These are phyloP conservation scores for Phytophthora fragariaefolia DNA, from an alignment of 352 stramenopile genomes.

Conservation along the genomic window DNA sequence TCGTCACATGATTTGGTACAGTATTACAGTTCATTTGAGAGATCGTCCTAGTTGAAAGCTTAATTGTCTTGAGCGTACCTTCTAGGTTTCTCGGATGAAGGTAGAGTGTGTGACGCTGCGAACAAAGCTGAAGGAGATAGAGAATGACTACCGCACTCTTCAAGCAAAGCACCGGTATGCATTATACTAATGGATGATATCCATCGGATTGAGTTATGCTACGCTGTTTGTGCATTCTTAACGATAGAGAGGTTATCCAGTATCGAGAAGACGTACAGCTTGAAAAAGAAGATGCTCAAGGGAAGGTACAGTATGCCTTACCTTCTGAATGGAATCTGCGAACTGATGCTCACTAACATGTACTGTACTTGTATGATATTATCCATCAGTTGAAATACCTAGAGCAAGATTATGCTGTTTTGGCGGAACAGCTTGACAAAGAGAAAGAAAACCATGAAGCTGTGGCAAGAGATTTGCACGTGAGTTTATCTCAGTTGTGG, in stretches of 20 bases:
- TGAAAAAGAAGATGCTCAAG: slow-evolving; percentile 67
- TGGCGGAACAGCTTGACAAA: slow-evolving; percentile 64
- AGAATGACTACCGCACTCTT: slow-evolving; percentile 78
- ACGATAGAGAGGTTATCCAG: slow-evolving; percentile 66
- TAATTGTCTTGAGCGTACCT: slow-evolving; percentile 1
- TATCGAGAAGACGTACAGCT: slow-evolving; percentile 75
- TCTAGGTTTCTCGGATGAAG: slow-evolving; percentile 70
- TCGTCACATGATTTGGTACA: slow-evolving; percentile 70
- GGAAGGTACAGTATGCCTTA: slow-evolving; percentile 45
- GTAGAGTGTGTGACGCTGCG: slow-evolving; percentile 67
- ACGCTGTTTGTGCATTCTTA: neutral
- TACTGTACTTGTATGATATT: neutral
- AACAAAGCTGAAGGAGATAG: slow-evolving; percentile 78
- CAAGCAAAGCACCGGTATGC: slow-evolving; percentile 79
- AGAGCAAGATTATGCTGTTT: slow-evolving; percentile 62
- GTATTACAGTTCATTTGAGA: neutral
- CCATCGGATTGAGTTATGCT: neutral
- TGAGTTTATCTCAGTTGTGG: slow-evolving; percentile 19
- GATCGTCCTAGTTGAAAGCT: neutral
- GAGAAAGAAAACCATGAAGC: slow-evolving; percentile 60
- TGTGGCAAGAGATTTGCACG: slow-evolving; percentile 55
- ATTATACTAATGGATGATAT: neutral
- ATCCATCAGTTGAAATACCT: slow-evolving; percentile 64
- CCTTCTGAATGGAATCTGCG: neutral
- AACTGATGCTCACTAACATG: too few relatives aligned